Evolutionary conservation across 106 monocot genomes (phyloP).

Genomic region (Allium cepa): DNA sequence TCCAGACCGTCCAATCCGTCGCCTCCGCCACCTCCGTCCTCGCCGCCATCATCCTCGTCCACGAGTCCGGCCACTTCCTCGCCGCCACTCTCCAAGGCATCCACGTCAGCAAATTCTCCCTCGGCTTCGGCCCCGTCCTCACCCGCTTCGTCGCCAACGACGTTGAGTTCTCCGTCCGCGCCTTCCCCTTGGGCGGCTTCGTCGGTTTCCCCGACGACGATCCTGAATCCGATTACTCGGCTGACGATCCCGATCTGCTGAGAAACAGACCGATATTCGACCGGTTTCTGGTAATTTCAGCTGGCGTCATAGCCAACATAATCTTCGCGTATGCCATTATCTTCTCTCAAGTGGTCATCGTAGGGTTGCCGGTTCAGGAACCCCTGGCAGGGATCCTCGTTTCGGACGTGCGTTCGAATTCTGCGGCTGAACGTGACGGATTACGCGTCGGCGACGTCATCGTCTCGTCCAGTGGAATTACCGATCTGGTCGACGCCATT

Average conservation of each 20-base stretch:
- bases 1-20: slow-evolving; percentile 42
- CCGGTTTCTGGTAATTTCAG: slow-evolving; percentile 80
- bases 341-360: slow-evolving; percentile 55
- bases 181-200: slow-evolving; percentile 91
- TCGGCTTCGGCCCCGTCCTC: slow-evolving; percentile 93
- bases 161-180: slow-evolving; percentile 88
- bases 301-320: slow-evolving; percentile 80
- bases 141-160: slow-evolving; percentile 42
- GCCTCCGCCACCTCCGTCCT: slow-evolving; percentile 72
- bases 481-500: slow-evolving; percentile 59
- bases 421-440: slow-evolving; percentile 57
- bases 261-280: slow-evolving; percentile 70
- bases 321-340: slow-evolving; percentile 71
- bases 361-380: slow-evolving; percentile 63
- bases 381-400: slow-evolving; percentile 59
- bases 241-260: slow-evolving; percentile 81
- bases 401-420: slow-evolving; percentile 57
- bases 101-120: slow-evolving; percentile 74
- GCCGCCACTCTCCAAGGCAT: slow-evolving; percentile 77
- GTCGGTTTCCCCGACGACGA: slow-evolving; percentile 91
- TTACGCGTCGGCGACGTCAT: slow-evolving; percentile 69
- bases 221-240: slow-evolving; percentile 46
- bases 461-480: slow-evolving; percentile 25
- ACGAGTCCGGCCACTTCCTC: slow-evolving; percentile 91
- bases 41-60: slow-evolving; percentile 79